Conservation (phyloP, 2,329 filamentous ascomycete genomes). For the Fusarium siculi region DNA sequence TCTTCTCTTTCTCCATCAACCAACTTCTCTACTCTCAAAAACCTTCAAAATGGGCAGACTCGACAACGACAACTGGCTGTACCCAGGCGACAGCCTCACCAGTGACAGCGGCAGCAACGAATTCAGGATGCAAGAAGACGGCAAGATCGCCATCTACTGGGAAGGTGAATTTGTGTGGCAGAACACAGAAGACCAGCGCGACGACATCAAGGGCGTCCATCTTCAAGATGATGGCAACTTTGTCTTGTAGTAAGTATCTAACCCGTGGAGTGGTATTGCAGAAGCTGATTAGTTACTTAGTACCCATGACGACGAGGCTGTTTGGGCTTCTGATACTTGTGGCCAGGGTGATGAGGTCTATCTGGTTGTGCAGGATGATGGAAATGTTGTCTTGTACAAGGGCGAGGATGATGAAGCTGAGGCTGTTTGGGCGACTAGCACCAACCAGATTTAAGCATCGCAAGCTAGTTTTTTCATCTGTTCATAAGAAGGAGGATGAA, state of each 20-base stretch:
- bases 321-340: constrained; percentile 46
- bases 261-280: rapidly evolving
- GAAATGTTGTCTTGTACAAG: constrained; percentile 49
- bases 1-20: rapidly evolving
- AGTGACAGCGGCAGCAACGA: constrained; percentile 47
- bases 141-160: constrained; percentile 47
- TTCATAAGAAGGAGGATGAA: rapidly evolving
- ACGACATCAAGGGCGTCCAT: constrained; percentile 44
- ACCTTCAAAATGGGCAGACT: constrained; percentile 31
- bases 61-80: constrained; percentile 48
- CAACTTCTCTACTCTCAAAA: neutral
- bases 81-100: constrained; percentile 44
- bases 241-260: constrained; percentile 46
- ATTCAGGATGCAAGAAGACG: constrained; percentile 48
- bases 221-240: constrained; percentile 49
- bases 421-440: constrained; percentile 47
- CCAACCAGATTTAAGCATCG: neutral
- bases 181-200: constrained; percentile 43
- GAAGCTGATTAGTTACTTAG: neutral
- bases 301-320: constrained; percentile 25
- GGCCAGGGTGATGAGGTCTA: constrained; percentile 35
- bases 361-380: constrained; percentile 46
- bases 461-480: rapidly evolving
- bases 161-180: constrained; percentile 45
- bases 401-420: constrained; percentile 35